Base-by-base conservation (phyloP, 2,329 filamentous ascomycete genomes). In the Aspergillus unguis region DNA sequence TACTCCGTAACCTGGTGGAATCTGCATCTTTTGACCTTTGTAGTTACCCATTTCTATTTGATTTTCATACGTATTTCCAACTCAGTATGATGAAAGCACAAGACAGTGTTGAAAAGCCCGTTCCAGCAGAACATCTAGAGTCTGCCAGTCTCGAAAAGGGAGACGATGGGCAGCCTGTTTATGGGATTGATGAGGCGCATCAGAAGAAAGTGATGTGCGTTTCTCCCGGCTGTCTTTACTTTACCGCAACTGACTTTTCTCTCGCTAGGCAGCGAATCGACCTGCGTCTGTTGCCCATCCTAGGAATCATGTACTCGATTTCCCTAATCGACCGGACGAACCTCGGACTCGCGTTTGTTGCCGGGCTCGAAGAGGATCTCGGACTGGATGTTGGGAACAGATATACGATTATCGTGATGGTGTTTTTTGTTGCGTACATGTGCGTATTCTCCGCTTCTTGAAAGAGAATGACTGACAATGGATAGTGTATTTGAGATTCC, bases 291-390 rank as follows among this genome's bases (percentile, higher is more conserved):
- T 67, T 75, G 9, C 71, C 72, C 4, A 71, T 71, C 7, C 62
- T 75, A 2, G 70, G 69, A 3, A 59, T 67, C 42, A 67, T 74
- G 58, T 74, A 74, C 55, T 70, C 67, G 6, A 66, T 74, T 26
- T 65, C 69, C 0, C 56, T 71, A 27, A 67, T 75, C 56, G 72
- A 75, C 44, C 63, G 71, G 33, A 67, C 66, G 51, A 75, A 74
- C 49, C 60, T 73, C 5, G 66, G 66, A 50, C 68, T 70, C 36
- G 63, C 64, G 4, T 58, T 58, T 27, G 63, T 66, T 6, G 62
- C 64, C 23, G 63, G 63, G 10, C 66, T 66, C 64, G 48, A 63
- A 11, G 57, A 60, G 31, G 64, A 66, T 31, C 58, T 66, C 17
- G 51, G 53, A 9, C 57, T 67, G 10, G 43, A 59, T 2, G 47